Evolutionary conservation across 805 yeast genomes (phyloP).

Genomic region (Candida maltosa): DNA sequence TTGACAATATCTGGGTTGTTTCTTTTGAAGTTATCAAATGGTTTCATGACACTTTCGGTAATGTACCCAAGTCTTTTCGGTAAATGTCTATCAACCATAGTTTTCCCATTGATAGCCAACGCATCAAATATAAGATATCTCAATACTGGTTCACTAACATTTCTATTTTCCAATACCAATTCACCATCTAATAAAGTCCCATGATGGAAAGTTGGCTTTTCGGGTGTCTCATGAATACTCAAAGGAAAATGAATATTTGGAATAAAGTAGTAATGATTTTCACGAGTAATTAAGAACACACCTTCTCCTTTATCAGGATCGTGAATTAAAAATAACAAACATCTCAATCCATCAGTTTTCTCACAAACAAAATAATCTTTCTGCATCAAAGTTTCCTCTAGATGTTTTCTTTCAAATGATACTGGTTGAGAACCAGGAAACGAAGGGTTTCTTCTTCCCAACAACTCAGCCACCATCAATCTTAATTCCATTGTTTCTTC

Average conservation of each 20-base stretch:
- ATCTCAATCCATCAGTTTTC: slow-evolving; percentile 89
- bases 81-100: slow-evolving; percentile 65
- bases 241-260: slow-evolving; percentile 84
- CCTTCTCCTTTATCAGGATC: slow-evolving; percentile 81
- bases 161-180: slow-evolving; percentile 72
- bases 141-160: slow-evolving; percentile 46
- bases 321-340: slow-evolving; percentile 64
- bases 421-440: slow-evolving; percentile 97
- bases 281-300: slow-evolving; percentile 83
- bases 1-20: slow-evolving; percentile 70
- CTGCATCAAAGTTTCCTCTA: slow-evolving; percentile 54
- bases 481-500: slow-evolving; percentile 67
- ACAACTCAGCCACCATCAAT: slow-evolving; percentile 64
- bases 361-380: slow-evolving; percentile 94
- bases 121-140: slow-evolving; percentile 90
- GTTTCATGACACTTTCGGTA: slow-evolving; percentile 74
- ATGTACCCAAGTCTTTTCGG: slow-evolving; percentile 86
- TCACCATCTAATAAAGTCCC: slow-evolving; percentile 95
- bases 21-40: slow-evolving; percentile 69
- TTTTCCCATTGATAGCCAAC: slow-evolving; percentile 73
- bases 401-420: slow-evolving; percentile 75
- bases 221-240: slow-evolving; percentile 36
- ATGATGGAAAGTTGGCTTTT: slow-evolving; percentile 63
- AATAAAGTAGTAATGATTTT: slow-evolving; percentile 78
- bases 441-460: slow-evolving; percentile 47